Conservation (phyloP, 768 basidiomycete species). For the Boletus vermiculosoides region DNA sequence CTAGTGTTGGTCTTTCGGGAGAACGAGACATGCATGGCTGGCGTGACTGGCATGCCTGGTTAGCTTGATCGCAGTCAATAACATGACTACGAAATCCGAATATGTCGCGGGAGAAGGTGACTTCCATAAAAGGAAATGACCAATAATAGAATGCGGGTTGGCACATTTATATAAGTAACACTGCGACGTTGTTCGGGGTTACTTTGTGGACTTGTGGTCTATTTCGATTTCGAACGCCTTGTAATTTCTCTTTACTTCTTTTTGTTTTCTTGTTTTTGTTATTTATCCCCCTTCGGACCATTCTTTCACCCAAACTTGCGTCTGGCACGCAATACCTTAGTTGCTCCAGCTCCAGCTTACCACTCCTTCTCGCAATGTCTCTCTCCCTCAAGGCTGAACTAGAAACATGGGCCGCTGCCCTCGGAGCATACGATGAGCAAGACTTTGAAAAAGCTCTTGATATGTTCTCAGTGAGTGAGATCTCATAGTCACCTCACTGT, state of each 20-base stretch:
- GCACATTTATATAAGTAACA: constrained; percentile 2
- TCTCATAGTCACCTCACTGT: neutral
- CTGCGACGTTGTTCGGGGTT: neutral
- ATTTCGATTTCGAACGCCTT: constrained; percentile 5
- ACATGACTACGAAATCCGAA: neutral
- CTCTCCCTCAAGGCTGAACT: constrained; percentile 70
- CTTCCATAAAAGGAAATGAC: neutral
- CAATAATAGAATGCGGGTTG: neutral
- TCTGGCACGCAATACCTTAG: constrained; percentile 26
- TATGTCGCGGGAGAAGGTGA: neutral
- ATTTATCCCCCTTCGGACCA: constrained; percentile 4
- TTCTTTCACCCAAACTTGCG: constrained; percentile 19
- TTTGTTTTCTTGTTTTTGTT: neutral
- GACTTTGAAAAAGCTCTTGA: constrained; percentile 75
- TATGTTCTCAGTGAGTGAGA: constrained; percentile 63
- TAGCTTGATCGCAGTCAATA: neutral
- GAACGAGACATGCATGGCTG: neutral
- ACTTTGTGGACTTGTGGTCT: constrained; percentile 24
- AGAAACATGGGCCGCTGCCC: constrained; percentile 83
- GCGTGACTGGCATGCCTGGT: too few species aligned
- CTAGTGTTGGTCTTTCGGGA: neutral
- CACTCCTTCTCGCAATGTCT: constrained; percentile 21
- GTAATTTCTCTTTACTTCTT: neutral
- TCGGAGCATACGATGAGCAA: constrained; percentile 83
- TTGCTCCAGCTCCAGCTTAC: neutral